phyloP scores from a whole-genome alignment of 495 filamentous ascomycete species.

The Penicillium ochrochloron region DNA sequence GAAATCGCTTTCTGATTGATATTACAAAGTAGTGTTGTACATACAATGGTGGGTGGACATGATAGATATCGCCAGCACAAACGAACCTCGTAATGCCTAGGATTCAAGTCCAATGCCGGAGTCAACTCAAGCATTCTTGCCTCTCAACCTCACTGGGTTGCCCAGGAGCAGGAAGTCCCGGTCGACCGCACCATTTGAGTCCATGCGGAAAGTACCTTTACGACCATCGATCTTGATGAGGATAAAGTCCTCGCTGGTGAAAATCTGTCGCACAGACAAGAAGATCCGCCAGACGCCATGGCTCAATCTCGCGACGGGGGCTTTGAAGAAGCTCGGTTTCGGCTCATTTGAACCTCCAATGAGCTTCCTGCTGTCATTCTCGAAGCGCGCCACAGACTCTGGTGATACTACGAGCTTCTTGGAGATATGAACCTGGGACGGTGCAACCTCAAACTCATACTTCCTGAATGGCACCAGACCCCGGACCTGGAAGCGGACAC shows the following conservation, averaged over 20 bases:
- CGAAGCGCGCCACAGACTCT: slow-evolving; percentile 29
- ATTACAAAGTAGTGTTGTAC: neutral
- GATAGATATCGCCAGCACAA: neutral
- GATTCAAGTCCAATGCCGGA: neutral
- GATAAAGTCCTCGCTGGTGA: slow-evolving; percentile 53
- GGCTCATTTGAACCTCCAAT: slow-evolving; percentile 20
- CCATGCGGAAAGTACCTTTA: slow-evolving; percentile 44
- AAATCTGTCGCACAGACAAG: slow-evolving; percentile 45
- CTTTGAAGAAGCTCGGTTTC: slow-evolving; percentile 40
- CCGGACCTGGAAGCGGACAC: slow-evolving; percentile 44
- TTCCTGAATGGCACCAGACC: slow-evolving; percentile 48
- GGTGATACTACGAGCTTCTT: slow-evolving; percentile 19
- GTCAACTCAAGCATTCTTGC: neutral
- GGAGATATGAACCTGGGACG: slow-evolving; percentile 45
- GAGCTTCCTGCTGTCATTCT: slow-evolving; percentile 25
- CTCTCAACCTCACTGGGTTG: slow-evolving; percentile 20
- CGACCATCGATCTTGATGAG: slow-evolving; percentile 48
- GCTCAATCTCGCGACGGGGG: slow-evolving; percentile 43
- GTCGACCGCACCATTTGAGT: slow-evolving; percentile 45
- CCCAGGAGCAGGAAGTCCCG: slow-evolving; percentile 45
- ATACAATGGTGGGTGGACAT: neutral
- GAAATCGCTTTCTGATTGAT: neutral
- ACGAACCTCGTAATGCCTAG: neutral
- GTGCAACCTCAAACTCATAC: slow-evolving; percentile 43
- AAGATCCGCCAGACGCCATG: slow-evolving; percentile 43